A percentile compares a stretch with the other conserved stretches of the same genome.
Evolutionary conservation across 495 filamentous ascomycete species (phyloP).

Genomic region (Hypoxylon cercidicola): DNA sequence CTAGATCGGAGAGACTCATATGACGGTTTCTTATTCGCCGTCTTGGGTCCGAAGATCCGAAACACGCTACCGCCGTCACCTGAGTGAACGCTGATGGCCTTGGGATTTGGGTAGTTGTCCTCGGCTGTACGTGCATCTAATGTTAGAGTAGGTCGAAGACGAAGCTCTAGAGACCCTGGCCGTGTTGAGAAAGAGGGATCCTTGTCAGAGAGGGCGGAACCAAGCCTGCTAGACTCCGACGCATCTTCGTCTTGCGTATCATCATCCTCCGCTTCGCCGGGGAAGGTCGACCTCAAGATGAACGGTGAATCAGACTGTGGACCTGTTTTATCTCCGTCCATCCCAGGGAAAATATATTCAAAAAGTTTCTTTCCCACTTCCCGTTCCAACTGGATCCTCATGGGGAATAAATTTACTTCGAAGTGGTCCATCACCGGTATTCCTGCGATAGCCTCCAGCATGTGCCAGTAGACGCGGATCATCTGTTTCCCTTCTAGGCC

Average conservation of each 20-base stretch:
- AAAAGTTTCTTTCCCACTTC: constrained; percentile 95
- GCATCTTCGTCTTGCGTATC: constrained; percentile 58
- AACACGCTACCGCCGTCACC: constrained; percentile 62
- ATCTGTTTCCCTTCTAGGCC: constrained; percentile 72
- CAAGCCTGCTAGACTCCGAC: constrained; percentile 45
- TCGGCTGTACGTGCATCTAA: constrained; percentile 60
- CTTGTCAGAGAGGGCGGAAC: constrained; percentile 47
- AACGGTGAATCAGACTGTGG: constrained; percentile 78
- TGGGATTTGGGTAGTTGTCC: constrained; percentile 55
- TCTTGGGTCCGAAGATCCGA: constrained; percentile 62
- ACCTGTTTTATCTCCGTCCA: constrained; percentile 53
- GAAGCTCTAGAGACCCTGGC: constrained; percentile 76
- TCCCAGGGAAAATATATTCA: constrained; percentile 95
- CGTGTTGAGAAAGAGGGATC: constrained; percentile 61
- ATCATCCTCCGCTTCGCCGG: constrained; percentile 72
- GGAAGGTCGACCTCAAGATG: constrained; percentile 79
- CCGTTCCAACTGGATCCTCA: constrained; percentile 92
- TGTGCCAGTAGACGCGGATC: constrained; percentile 94
- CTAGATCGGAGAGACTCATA: constrained; percentile 69
- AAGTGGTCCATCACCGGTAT: constrained; percentile 98
- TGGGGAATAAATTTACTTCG: constrained; percentile 90
- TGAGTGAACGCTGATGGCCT: constrained; percentile 60
- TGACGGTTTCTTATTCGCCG: constrained; percentile 69
- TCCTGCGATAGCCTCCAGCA: constrained; percentile 96
- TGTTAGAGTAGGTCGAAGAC: constrained; percentile 80